A percentile compares a stretch with the other conserved stretches of the same genome.
phyloP scores from a whole-genome alignment of 495 filamentous ascomycete genomes.

The Aspergillus incahuasiensis region DNA sequence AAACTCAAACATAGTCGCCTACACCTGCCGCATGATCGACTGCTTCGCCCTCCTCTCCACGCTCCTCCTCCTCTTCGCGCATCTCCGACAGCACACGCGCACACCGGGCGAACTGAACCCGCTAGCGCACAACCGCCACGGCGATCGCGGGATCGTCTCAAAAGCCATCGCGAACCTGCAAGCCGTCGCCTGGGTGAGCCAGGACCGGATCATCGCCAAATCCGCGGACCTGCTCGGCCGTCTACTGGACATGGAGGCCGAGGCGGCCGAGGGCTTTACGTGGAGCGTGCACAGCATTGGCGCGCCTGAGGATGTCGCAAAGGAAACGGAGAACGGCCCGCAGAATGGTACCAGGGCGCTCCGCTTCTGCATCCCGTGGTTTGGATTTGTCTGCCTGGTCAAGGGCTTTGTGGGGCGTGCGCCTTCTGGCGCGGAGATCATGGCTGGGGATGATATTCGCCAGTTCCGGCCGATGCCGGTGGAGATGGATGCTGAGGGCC shows the following conservation, averaged over 20 bases:
- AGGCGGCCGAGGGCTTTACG: conserved; percentile 20
- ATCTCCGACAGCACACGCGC: conserved; percentile 25
- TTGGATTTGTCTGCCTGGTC: conserved; percentile 22
- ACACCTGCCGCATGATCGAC: conserved; percentile 46
- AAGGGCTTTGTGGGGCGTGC: not conserved
- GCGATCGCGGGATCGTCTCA: conserved; percentile 43
- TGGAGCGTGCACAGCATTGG: conserved; percentile 4
- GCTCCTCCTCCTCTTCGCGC: conserved; percentile 25
- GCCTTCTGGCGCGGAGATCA: not conserved
- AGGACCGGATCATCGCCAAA: conserved; percentile 20
- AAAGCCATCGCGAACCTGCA: conserved; percentile 26
- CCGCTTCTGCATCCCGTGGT: conserved; percentile 34
- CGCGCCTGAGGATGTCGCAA: not conserved
- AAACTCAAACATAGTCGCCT: conserved; percentile 21
- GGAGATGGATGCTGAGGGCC: no score
- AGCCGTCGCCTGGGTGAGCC: not conserved
- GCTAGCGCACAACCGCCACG: conserved; percentile 35
- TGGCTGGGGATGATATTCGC: not conserved
- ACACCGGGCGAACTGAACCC: not conserved
- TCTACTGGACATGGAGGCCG: conserved; percentile 23
- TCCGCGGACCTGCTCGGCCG: conserved; percentile 34
- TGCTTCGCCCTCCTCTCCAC: conserved; percentile 47
- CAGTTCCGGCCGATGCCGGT: not conserved
- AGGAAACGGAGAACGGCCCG: not conserved
- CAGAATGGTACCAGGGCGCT: conserved; percentile 7